Base-by-base conservation (phyloP, 2,329 filamentous ascomycete genomes). In the Setomelanomma holmii region DNA sequence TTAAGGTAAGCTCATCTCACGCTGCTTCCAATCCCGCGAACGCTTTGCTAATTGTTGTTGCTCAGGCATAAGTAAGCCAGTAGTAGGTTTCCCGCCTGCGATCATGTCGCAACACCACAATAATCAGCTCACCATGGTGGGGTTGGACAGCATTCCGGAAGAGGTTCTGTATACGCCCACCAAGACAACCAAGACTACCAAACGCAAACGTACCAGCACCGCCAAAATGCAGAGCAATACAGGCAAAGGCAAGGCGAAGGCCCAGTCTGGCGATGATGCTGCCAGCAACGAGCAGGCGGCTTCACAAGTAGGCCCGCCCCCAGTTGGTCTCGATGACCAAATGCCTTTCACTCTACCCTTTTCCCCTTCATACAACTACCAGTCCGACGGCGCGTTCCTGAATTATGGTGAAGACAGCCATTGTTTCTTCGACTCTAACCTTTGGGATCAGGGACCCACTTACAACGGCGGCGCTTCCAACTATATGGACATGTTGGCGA, bases 61-160 rank as follows among this genome's bases (percentile, higher is more conserved):
- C n/a, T n/a, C n/a, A n/a, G n/a, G n/a, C n/a, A n/a, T n/a, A n/a
- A n/a, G n/a, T n/a, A n/a, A n/a, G 10, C 5, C 27, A 30, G 27
- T 6, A 8, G 27, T 14, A 30, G 27, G 27, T 30, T 8, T 8
- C 14, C 10, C 27, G 2, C 27, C 42, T 49, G 44, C 17, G 14
- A 45, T 10, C 39, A 61, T 61, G 58, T 16, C 46, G n/a, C 12
- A 7, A 12, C 59, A 41, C 16, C 50, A 59, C 27, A 42, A 61
- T 42, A 57, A 61, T 41, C 17, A 55, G 34, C 54, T 60, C 33
- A 58, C 55, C 27, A 49, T 40, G 49, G 40, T 55, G 30, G 40
- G 51, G 36, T 19, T 60, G 8, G 55, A 55, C 5, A 16, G 23
- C 12, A 38, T 52, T 19, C 36, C 38, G n/a, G 40, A 48, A 14